Evolutionary conservation across 1,284 basidiomycete genomes (phyloP), one percentile per base, ranked within the genome.

Genomic region (Puccinia hordei): DNA sequence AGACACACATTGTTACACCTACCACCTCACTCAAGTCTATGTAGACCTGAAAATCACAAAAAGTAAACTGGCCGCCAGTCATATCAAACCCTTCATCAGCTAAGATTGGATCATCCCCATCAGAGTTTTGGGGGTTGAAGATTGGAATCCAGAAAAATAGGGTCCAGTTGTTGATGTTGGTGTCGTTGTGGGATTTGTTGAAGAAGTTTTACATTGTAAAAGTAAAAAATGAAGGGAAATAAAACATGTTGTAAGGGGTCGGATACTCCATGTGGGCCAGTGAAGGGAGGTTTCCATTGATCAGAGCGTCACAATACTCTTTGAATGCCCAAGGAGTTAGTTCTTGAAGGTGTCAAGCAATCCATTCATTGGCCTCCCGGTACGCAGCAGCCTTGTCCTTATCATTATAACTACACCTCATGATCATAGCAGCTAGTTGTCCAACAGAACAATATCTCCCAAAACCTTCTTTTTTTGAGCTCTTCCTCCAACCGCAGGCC

Each of bases 31-130:
- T 65, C 30, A 65, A 38, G 30, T 65, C 27, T 12, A 65, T 65
- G 33, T 65, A 65, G 22, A 65, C 61, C 61, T 65, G 61, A 19
- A 65, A 65, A 17, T 65, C 61, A 65, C 61, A n/a, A 65, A 65
- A 65, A 41, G 61, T 65, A 41, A 65, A 65, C 61, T 65, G 61
- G 38, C 61, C 61, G 24, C 57, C 24, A 13, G 27, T 13, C 57
- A 61, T 61, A 61, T 61, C 12, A 12, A 41, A 41, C 4, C 38
- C 38, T 4, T 41, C 12, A 12, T 41, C 38, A 12, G 38, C 38
- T n/a, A 69, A 41, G 51, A 69, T 69, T 13, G 44, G 66, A 69
- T 69, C 22, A 27, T 69, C 44, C 15, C 19, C 24, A 19, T 30
- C 30, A 12, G 61, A 65, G 17, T 35, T 65, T 38, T n/a, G 8